Evolutionary conservation across 1,284 basidiomycete genomes (phyloP).

Genomic region (Trametes pubescens): DNA sequence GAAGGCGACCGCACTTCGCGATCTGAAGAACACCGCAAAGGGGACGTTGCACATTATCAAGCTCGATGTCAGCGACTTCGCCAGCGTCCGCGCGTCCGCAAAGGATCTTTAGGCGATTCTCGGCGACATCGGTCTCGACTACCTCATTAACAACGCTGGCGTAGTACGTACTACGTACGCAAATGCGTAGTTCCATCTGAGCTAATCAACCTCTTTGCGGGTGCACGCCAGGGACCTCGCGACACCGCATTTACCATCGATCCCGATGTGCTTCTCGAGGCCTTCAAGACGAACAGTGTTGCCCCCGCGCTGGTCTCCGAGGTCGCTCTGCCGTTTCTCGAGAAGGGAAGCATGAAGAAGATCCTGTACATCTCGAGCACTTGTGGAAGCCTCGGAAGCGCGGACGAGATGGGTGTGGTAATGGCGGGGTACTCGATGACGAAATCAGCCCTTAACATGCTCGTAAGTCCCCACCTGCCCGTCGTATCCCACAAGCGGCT

Average conservation of each 20-base stretch:
- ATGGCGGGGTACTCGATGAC: constrained; percentile 13
- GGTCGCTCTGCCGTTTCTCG: constrained; percentile 43
- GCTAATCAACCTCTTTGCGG: background rate
- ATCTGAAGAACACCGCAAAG: constrained; percentile 29
- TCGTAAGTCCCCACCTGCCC: background rate
- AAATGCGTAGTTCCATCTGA: too few relatives aligned
- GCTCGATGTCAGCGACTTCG: constrained; percentile 41
- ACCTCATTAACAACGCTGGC: constrained; percentile 50
- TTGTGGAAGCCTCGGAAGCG: constrained; percentile 41
- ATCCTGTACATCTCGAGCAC: constrained; percentile 46
- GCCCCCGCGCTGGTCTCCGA: constrained; percentile 40
- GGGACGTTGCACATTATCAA: constrained; percentile 42
- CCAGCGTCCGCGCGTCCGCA: background rate
- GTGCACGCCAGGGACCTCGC: background rate
- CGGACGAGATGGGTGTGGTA: background rate
- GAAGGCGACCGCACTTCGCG: constrained; percentile 36
- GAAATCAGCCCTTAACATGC: background rate
- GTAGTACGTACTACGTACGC: constrained; percentile 35
- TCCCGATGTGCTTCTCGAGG: constrained; percentile 27
- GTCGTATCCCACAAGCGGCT: too few relatives aligned
- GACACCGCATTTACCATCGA: constrained; percentile 40
- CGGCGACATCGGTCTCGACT: constrained; percentile 43
- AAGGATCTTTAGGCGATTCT: constrained; percentile 5
- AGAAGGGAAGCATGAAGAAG: constrained; percentile 43
- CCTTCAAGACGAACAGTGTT: constrained; percentile 39